Base-by-base conservation (phyloP, 176 grass and related monocot genomes). In the Dendrocalamus sinicus region DNA sequence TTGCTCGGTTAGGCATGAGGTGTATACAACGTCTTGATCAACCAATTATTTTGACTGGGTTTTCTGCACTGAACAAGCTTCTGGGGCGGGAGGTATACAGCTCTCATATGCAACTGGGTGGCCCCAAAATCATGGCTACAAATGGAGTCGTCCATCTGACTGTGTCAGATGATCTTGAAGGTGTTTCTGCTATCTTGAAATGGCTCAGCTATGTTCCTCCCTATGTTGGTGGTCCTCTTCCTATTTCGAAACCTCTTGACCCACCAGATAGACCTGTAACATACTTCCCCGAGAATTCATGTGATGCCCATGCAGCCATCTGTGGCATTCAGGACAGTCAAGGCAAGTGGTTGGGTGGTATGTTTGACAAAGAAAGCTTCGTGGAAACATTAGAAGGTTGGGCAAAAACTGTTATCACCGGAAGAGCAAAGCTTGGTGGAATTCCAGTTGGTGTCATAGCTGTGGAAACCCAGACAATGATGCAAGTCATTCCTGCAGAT, bases 181-280 rank as follows among this genome's bases (percentile, higher is more conserved):
- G 96, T 83, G 84, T 96, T 92, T 94, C 94, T 75, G 86, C 96
- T 78, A 94, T 99, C 82, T 84, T 96, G 76, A 96, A 95, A 81
- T 99, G 96, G 96, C 93, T 99, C 70, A 96, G 93, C 75, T 99
- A 99, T 91, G 90, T 99, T 85, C 96, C 96, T 86, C 92, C 96
- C 13, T 94, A 86, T 83, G 44, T 94, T 75, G 96, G 93, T 6
- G 96, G 96, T 20, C 96, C 96, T 50, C 91, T 99, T 81, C 96
- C 96, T 72, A 96, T 99, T 81, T 89, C 87, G 51, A 94, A 76
- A 68, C 50, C 93, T 64, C 69, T 99, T 83, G 96, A 99, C 83
- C 96, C 96, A 71, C 96, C 93, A 45, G 96, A 94, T 75, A 92
- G 96, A 81, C 53, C 81, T 53, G 88, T 99, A 74, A 79, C 87